phyloP scores from a whole-genome alignment of 345 rosid species.

The Dipteronia dyeriana region DNA sequence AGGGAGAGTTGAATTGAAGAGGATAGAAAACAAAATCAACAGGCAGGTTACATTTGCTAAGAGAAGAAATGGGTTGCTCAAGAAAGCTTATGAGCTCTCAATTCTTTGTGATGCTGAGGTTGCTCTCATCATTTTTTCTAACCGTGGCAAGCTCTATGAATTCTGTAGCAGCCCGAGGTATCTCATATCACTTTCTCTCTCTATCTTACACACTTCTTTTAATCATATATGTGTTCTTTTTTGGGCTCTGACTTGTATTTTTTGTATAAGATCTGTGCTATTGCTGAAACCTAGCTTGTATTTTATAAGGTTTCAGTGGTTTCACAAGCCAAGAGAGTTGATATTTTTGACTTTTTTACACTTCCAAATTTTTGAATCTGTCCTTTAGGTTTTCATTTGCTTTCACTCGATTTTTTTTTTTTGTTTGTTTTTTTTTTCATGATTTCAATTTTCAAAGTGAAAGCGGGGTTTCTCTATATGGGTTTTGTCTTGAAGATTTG shows the following conservation, averaged over 20 bases:
- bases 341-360: neutral
- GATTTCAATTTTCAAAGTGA: neutral
- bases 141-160: constrained; percentile 58
- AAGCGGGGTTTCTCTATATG: neutral
- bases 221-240: neutral
- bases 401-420: neutral
- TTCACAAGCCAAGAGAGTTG: neutral
- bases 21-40: constrained; percentile 68
- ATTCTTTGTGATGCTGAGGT: constrained; percentile 68
- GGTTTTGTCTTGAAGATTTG: constrained; percentile 18
- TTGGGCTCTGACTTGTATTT: neutral
- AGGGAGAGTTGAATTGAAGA: constrained; percentile 67
- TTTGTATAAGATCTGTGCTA: constrained; percentile 24
- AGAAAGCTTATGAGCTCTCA: constrained; percentile 68
- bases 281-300: constrained; percentile 4
- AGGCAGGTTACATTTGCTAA: constrained; percentile 67
- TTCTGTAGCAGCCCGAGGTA: constrained; percentile 61
- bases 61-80: constrained; percentile 71
- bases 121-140: constrained; percentile 63
- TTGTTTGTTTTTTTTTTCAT: neutral
- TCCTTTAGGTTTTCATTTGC: constrained; percentile 7
- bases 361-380: neutral
- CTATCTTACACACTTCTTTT: neutral
- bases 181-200: neutral
- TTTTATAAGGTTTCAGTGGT: constrained; percentile 15